A percentile compares a stretch with the other conserved stretches of the same genome.
Conservation (phyloP, 805 yeast genomes). For the Pichia rugopelliculosa region DNA sequence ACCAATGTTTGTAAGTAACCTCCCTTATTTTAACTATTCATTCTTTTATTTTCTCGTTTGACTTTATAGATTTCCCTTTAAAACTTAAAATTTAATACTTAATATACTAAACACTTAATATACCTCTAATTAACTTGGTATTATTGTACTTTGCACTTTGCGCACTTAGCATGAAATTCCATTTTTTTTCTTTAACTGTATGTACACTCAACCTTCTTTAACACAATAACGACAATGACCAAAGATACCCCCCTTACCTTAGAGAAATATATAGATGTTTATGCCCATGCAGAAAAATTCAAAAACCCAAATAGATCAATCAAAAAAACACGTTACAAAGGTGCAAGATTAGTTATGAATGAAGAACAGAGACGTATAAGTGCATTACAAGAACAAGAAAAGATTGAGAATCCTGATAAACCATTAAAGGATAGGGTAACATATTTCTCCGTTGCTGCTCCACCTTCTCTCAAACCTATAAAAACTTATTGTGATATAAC, state of each 20-base stretch:
- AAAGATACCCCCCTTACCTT: constrained; percentile 3
- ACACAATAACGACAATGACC: neutral
- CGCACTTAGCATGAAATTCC: no score
- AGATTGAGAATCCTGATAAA: neutral
- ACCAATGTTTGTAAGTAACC: constrained; percentile 60
- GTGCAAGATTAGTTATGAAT: constrained; percentile 59
- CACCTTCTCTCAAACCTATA: constrained; percentile 76
- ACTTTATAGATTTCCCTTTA: neutral
- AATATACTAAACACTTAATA: no score
- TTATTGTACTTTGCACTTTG: no score
- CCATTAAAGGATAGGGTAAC: constrained; percentile 45
- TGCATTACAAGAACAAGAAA: constrained; percentile 28
- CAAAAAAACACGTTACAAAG: constrained; percentile 60
- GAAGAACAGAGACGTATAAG: constrained; percentile 72
- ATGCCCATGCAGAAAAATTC: constrained; percentile 44
- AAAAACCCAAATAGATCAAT: constrained; percentile 48
- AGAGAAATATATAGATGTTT: constrained; percentile 29
- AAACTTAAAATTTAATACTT: neutral
- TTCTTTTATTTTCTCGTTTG: neutral
- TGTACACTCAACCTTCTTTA: neutral
- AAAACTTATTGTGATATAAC: constrained; percentile 91
- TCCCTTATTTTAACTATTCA: neutral
- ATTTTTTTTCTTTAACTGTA: no score
- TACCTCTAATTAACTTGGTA: no score
- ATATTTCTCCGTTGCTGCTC: constrained; percentile 66